phyloP scores from a whole-genome alignment of 2,329 filamentous ascomycete species.

The Niveomyces coronatus region DNA sequence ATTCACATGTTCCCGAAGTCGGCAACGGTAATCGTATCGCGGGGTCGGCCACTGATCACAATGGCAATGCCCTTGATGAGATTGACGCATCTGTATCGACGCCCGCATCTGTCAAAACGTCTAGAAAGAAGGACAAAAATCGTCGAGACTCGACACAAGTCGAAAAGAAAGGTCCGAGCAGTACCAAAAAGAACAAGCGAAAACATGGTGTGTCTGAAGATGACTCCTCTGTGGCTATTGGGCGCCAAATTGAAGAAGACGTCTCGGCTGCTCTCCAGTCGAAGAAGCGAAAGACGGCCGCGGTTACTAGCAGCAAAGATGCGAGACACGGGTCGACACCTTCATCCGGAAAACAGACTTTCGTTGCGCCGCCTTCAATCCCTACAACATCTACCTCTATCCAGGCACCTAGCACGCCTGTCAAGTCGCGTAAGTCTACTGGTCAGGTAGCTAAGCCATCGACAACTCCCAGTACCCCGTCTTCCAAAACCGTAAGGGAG shows the following conservation, averaged over 20 bases:
- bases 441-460: background rate
- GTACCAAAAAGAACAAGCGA: conserved; percentile 20
- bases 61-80: conserved; percentile 31
- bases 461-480: background rate
- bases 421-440: conserved; percentile 6
- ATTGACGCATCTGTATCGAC: conserved; percentile 32
- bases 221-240: conserved; percentile 24
- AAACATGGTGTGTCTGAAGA: conserved; percentile 28
- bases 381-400: conserved; percentile 15
- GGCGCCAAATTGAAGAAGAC: conserved; percentile 25
- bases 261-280: conserved; percentile 29
- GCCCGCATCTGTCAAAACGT: conserved; percentile 12
- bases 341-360: conserved; percentile 22
- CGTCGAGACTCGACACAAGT: conserved; percentile 16
- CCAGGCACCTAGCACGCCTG: conserved; percentile 3
- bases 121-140: conserved; percentile 25
- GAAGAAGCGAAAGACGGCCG: conserved; percentile 28
- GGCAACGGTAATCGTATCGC: too few relatives aligned
- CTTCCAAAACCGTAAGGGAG: conserved; percentile 13
- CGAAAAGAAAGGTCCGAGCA: conserved; percentile 12
- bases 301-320: conserved; percentile 23
- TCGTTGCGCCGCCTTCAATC: conserved; percentile 22
- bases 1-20: too few relatives aligned
- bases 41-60: conserved; percentile 28
- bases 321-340: conserved; percentile 21